phyloP scores from a whole-genome alignment of 2,329 filamentous ascomycete genomes.

The Alternaria sp. region DNA sequence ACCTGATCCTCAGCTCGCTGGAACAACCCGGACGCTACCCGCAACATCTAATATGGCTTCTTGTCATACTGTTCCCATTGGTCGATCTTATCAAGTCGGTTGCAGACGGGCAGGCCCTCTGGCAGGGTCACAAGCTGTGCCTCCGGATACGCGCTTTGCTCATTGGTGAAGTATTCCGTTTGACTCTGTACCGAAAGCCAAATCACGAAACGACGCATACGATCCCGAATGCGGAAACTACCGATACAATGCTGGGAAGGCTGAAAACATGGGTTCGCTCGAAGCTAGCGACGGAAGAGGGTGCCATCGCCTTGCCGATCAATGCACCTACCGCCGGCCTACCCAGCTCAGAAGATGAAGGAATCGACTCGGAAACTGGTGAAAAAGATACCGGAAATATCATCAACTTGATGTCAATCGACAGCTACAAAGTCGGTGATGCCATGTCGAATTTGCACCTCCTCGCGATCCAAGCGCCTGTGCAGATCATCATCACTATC shows the following conservation, averaged over 20 bases:
- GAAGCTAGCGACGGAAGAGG: neutral
- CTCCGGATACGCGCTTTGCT: constrained; percentile 3
- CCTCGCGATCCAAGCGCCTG: constrained; percentile 1
- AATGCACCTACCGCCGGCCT: neutral
- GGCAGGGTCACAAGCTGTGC: constrained; percentile 4
- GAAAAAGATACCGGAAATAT: neutral
- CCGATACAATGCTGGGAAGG: neutral
- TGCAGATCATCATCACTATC: constrained; percentile 1
- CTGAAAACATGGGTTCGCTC: neutral
- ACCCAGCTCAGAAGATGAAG: neutral
- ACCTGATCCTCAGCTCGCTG: neutral
- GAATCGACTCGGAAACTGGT: neutral
- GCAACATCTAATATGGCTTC: neutral
- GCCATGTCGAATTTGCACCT: constrained; percentile 5
- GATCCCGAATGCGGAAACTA: neutral
- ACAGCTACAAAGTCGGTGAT: constrained; percentile 7
- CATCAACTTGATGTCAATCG: constrained; percentile 6
- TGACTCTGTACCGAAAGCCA: neutral
- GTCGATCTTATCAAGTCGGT: constrained; percentile 3
- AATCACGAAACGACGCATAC: neutral
- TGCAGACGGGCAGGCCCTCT: constrained; percentile 4
- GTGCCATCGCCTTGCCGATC: constrained; percentile 3
- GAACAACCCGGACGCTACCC: constrained; percentile 4
- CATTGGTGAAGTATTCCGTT: constrained; percentile 3
- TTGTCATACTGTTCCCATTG: constrained; percentile 4